Base-by-base conservation (phyloP, 805 yeast species). In the Nakazawaea pomicola region DNA sequence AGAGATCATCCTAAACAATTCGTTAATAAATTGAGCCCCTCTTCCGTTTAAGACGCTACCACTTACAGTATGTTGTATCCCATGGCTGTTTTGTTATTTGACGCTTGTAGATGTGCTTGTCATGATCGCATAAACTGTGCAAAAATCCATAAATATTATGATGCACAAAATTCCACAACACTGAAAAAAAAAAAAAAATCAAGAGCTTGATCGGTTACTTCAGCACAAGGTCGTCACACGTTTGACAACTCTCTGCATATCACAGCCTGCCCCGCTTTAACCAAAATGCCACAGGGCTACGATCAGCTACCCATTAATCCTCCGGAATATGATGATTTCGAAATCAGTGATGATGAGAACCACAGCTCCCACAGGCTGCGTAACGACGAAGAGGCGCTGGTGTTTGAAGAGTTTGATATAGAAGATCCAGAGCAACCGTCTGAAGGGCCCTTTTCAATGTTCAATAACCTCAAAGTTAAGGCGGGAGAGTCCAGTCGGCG, bases 1-100 rank as follows among this genome's bases (percentile, higher is more conserved):
- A 33, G 95, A 85, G 4, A 90, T 86, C 96, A 93, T 90, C 6
- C 48, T 54, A 19, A 10, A 7, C 14, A n/a, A n/a, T n/a, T n/a
- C n/a, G n/a, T n/a, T n/a, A n/a, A n/a, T n/a, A n/a, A n/a, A n/a
- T n/a, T n/a, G n/a, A n/a, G n/a, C n/a, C n/a, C n/a, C n/a, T n/a
- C n/a, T n/a, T n/a, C n/a, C n/a, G n/a, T n/a, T n/a, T n/a, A n/a
- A n/a, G n/a, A 23, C 7, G 10, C 25, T 23, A 23, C 31, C 6
- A 39, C 43, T 33, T 16, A 39, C 43, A 39, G 43, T n/a, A 39
- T 39, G 20, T 39, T 39, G 23, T 39, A 39, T 11, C 33, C 33
- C 43, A 39, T 39, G n/a, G 14, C 16, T n/a, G n/a, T n/a, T n/a
- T n/a, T n/a, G n/a, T n/a, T n/a, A n/a, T n/a, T n/a, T n/a, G n/a